Evolutionary conservation across 2,329 filamentous ascomycete species (phyloP).

Genomic region (Xylogone sp.): DNA sequence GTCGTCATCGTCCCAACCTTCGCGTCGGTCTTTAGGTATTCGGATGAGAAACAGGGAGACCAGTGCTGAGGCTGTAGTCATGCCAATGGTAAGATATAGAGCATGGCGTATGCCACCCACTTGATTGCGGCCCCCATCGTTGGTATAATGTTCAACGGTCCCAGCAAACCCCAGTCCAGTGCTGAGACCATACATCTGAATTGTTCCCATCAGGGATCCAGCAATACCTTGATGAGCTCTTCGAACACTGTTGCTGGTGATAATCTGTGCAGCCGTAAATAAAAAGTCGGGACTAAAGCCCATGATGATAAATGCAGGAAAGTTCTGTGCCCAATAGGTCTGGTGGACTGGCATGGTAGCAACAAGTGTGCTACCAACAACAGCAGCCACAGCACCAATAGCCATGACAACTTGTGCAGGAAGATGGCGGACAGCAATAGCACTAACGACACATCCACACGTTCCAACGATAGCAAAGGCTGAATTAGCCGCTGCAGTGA

Average conservation of each 20-base stretch:
- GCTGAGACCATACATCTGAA: constrained; percentile 38
- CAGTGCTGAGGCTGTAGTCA: too few relatives aligned
- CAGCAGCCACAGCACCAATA: constrained; percentile 32
- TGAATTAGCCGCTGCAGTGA: constrained; percentile 34
- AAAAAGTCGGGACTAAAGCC: constrained; percentile 45
- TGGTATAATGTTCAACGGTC: constrained; percentile 30
- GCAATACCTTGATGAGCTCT: constrained; percentile 46
- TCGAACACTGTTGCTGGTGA: constrained; percentile 47
- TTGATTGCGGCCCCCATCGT: constrained; percentile 13
- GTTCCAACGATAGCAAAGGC: constrained; percentile 38
- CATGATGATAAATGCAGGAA: constrained; percentile 33
- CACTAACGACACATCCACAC: constrained; percentile 34
- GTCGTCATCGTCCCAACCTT: too few relatives aligned
- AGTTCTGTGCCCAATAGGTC: constrained; percentile 39
- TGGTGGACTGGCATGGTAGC: constrained; percentile 43
- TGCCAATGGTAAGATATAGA: constrained; percentile 26
- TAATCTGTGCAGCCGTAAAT: constrained; percentile 47
- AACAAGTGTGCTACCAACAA: constrained; percentile 29
- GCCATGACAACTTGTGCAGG: constrained; percentile 43
- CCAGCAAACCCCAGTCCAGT: constrained; percentile 40
- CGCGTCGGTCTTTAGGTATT: too few relatives aligned
- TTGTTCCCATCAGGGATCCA: constrained; percentile 40
- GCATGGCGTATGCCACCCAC: constrained; percentile 34
- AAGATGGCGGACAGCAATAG: constrained; percentile 42
- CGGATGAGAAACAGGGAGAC: too few relatives aligned